phyloP scores from a whole-genome alignment of 164 flowering plant species.

The Echeveria elegans region DNA sequence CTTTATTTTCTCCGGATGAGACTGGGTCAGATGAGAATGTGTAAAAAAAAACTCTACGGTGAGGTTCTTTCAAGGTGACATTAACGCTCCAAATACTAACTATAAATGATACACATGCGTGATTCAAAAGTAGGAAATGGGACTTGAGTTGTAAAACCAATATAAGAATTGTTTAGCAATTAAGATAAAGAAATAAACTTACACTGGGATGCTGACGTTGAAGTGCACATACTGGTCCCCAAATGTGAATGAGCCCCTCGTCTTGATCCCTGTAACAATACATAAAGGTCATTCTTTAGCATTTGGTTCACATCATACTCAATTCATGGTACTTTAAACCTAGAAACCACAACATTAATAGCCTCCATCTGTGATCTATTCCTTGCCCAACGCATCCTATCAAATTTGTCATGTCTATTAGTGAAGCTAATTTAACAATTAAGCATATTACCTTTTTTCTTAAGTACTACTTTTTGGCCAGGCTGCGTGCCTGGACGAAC shows the following conservation, averaged over 20 bases:
- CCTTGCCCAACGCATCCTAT: background rate
- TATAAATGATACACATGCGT: background rate
- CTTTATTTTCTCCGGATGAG: background rate
- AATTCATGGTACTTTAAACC: background rate
- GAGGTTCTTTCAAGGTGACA: too few relatives aligned
- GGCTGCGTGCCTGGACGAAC: slow-evolving; percentile 92
- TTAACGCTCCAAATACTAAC: background rate
- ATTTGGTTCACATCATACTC: background rate
- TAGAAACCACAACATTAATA: background rate
- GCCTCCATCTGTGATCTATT: background rate
- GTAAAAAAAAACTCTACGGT: too few relatives aligned
- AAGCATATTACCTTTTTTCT: slow-evolving; percentile 75
- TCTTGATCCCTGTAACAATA: slow-evolving; percentile 55
- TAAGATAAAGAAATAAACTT: background rate
- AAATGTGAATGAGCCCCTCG: slow-evolving; percentile 39
- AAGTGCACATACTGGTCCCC: slow-evolving; percentile 86
- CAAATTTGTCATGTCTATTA: background rate
- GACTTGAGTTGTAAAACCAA: background rate
- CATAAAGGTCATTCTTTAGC: background rate
- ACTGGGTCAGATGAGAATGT: too few relatives aligned
- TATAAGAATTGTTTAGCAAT: background rate
- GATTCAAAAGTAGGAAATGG: background rate
- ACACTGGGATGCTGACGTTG: background rate
- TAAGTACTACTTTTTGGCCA: slow-evolving; percentile 90
- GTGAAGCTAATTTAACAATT: background rate